phyloP scores from a whole-genome alignment of 73 alveolate genomes.

The Uronychia binucleata region DNA sequence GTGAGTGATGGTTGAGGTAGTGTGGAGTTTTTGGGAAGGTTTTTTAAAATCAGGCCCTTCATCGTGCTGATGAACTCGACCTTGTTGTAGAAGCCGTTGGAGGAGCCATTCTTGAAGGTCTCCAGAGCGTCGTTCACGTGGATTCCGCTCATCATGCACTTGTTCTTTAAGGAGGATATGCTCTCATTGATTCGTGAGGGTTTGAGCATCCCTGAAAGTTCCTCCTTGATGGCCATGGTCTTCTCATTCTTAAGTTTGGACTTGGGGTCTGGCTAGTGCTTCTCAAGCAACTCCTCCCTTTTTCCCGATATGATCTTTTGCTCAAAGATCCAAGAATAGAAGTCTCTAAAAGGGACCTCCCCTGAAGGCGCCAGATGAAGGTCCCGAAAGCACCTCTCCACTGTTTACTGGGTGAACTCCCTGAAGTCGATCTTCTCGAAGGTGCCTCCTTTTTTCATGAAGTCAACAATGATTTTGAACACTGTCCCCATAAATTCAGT shows the following conservation, averaged over 20 bases:
- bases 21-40: too few relatives aligned
- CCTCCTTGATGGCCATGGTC: not conserved
- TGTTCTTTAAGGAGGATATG: not conserved
- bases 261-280: slow-evolving; percentile 10
- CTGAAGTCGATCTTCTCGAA: not conserved
- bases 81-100: not conserved
- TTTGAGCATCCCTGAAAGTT: not conserved
- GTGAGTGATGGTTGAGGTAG: too few relatives aligned
- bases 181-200: not conserved
- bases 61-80: not conserved
- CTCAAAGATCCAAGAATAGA: slow-evolving; percentile 6
- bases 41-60: not conserved
- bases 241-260: not conserved
- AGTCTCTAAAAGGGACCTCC: slow-evolving; percentile 18
- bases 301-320: not conserved
- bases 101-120: not conserved
- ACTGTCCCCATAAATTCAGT: not conserved
- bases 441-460: not conserved
- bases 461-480: not conserved
- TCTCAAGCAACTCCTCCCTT: not conserved
- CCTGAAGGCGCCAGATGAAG: slow-evolving; percentile 21
- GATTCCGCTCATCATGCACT: not conserved
- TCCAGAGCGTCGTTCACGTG: slow-evolving; percentile 10
- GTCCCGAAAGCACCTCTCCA: not conserved
- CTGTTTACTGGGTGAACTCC: not conserved